Conservation (phyloP, 2,329 filamentous ascomycete species). For the Lithohypha guttulata region DNA sequence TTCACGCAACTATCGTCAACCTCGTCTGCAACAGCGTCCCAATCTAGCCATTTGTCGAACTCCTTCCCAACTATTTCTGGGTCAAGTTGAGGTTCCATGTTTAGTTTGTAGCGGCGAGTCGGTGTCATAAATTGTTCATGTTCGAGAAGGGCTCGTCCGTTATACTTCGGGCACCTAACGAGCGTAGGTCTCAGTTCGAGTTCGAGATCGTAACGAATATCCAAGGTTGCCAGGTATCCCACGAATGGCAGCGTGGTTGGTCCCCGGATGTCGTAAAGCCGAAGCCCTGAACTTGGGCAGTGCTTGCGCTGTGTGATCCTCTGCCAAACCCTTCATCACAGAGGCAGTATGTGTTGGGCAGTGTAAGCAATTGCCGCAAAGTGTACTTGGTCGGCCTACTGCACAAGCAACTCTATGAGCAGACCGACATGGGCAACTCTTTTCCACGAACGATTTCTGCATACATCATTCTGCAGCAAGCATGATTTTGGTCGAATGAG, state of each 20-base stretch:
- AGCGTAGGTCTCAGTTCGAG: too few relatives aligned
- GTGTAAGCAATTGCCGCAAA: too few relatives aligned
- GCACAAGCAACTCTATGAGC: too few relatives aligned
- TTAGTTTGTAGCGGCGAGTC: neutral
- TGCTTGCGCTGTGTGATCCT: neutral
- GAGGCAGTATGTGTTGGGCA: too few relatives aligned
- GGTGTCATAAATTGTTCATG: slow-evolving; percentile 2
- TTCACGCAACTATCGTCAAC: slow-evolving; percentile 8
- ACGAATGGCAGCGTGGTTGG: neutral
- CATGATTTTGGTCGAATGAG: too few relatives aligned
- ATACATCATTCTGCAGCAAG: neutral
- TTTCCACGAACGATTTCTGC: neutral
- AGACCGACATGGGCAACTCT: too few relatives aligned
- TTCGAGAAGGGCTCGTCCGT: slow-evolving; percentile 5
- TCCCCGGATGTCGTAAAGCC: neutral
- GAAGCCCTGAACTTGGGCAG: neutral
- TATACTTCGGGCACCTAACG: too few relatives aligned
- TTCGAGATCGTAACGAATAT: too few relatives aligned
- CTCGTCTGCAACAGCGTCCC: slow-evolving; percentile 15
- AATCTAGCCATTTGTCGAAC: slow-evolving; percentile 23
- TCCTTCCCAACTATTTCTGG: slow-evolving; percentile 15
- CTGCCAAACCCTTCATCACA: neutral
- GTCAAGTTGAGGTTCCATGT: slow-evolving; percentile 4
- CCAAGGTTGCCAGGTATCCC: too few relatives aligned
- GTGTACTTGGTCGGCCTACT: too few relatives aligned